Conservation (phyloP, 129 eudicot genomes). For the Artemisia annua region DNA sequence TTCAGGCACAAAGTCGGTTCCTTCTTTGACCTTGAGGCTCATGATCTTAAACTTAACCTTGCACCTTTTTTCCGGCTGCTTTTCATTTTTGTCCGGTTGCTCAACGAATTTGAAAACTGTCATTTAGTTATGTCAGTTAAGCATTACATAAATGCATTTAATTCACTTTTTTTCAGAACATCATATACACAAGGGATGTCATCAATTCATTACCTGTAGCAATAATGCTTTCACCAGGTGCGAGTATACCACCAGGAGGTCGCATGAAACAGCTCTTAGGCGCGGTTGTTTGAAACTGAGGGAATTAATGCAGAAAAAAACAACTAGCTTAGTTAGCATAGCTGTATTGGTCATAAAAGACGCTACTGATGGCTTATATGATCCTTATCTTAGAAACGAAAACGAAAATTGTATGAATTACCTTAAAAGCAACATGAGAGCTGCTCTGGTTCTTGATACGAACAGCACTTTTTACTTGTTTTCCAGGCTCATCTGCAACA, state of each 20-base stretch:
- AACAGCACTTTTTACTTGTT: conserved; percentile 86
- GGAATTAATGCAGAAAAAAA: conserved; percentile 12
- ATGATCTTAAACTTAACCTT: conserved; percentile 81
- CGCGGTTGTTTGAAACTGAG: conserved; percentile 93
- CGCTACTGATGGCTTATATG: conserved; percentile 5
- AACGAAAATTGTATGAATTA: conserved; percentile 21
- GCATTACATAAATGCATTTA: conserved; percentile 11
- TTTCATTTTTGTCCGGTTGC: conserved; percentile 76
- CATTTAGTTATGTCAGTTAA: conserved; percentile 5
- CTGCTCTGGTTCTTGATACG: conserved; percentile 75
- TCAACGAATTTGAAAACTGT: conserved; percentile 91
- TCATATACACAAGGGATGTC: not conserved
- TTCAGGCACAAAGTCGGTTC: conserved; percentile 78
- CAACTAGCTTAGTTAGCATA: conserved; percentile 1
- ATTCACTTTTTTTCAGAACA: not conserved
- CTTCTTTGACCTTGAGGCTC: conserved; percentile 82
- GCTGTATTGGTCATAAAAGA: not conserved
- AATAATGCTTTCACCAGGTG: conserved; percentile 82
- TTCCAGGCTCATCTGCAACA: conserved; percentile 84
- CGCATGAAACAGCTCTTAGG: conserved; percentile 94
- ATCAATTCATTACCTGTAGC: conserved; percentile 63
- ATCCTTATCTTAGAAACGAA: not conserved
- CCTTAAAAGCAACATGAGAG: conserved; percentile 93
- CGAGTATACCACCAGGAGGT: conserved; percentile 88
- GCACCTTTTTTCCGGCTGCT: conserved; percentile 51